A percentile compares a stretch with the other conserved stretches of the same genome.
Conservation (phyloP, 2,329 filamentous ascomycete species). For the Camillea tinctor region DNA sequence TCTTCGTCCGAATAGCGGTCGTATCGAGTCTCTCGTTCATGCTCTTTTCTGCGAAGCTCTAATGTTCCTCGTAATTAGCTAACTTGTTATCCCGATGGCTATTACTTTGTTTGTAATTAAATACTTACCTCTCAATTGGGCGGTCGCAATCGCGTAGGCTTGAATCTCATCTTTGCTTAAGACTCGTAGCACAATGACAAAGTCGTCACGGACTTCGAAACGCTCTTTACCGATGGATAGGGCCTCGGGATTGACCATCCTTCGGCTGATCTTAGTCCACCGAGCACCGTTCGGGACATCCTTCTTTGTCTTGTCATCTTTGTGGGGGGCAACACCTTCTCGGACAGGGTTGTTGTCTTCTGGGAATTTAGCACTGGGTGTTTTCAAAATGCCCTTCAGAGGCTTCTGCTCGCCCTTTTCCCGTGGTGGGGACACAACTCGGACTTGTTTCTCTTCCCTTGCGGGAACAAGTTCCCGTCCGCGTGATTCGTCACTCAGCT, state of each 20-base stretch:
- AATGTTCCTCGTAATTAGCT: conserved; percentile 19
- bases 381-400: conserved; percentile 82
- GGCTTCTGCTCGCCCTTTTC: conserved; percentile 64
- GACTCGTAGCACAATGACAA: conserved; percentile 88
- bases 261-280: conserved; percentile 91
- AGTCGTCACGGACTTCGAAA: conserved; percentile 88
- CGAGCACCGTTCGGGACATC: conserved; percentile 76
- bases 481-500: conserved; percentile 35
- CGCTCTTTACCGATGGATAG: conserved; percentile 84
- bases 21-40: conserved; percentile 31
- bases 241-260: conserved; percentile 85
- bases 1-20: conserved; percentile 26
- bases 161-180: conserved; percentile 88
- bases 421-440: conserved; percentile 71
- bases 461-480: conserved; percentile 40
- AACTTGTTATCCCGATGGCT: conserved; percentile 28
- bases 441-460: conserved; percentile 49
- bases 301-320: conserved; percentile 73
- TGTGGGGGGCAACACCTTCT: conserved; percentile 91
- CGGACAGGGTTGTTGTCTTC: conserved; percentile 80
- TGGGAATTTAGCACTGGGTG: conserved; percentile 78
- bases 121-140: conserved; percentile 71
- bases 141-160: conserved; percentile 77
- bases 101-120: neutral
- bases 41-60: conserved; percentile 43